A percentile compares a stretch with the other conserved stretches of the same genome.
Conservation (phyloP, 2,329 filamentous ascomycete species). For the Paecilomyces sp. region DNA sequence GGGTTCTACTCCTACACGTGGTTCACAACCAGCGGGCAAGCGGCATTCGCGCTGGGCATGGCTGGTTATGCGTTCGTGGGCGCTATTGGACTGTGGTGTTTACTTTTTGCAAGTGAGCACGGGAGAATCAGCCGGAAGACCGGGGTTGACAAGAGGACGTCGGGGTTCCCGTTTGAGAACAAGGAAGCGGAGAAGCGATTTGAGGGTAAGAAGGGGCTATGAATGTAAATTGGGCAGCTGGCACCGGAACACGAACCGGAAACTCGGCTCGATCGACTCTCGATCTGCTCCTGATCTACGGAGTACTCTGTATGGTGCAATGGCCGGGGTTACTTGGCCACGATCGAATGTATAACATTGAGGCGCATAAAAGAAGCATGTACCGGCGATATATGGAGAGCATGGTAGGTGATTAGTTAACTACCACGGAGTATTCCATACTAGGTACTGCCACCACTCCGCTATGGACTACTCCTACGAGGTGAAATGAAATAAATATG, state of each 20-base stretch:
- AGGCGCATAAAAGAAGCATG: not conserved
- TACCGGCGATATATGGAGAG: not conserved
- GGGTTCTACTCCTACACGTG: constrained; percentile 64
- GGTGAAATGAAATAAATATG: too few relatives aligned
- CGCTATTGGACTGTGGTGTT: constrained; percentile 58
- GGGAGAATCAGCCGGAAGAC: constrained; percentile 56
- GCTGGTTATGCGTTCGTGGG: constrained; percentile 52
- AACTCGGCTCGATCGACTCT: not conserved
- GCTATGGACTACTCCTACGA: too few relatives aligned
- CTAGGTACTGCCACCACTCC: too few relatives aligned
- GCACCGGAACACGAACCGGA: not conserved
- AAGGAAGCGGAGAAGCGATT: constrained; percentile 48
- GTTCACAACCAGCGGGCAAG: constrained; percentile 51
- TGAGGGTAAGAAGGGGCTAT: constrained; percentile 23
- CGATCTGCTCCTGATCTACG: too few relatives aligned
- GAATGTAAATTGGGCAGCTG: not conserved
- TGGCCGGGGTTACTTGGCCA: too few relatives aligned
- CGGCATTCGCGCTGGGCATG: constrained; percentile 55
- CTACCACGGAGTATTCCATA: too few relatives aligned
- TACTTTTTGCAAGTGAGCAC: constrained; percentile 50
- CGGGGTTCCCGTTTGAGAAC: constrained; percentile 61
- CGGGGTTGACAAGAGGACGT: constrained; percentile 59
- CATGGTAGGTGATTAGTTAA: not conserved
- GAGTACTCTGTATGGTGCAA: too few relatives aligned
- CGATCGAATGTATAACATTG: not conserved